Base-by-base conservation (phyloP, 257 asterid genomes). In the Cinchona pubescens region DNA sequence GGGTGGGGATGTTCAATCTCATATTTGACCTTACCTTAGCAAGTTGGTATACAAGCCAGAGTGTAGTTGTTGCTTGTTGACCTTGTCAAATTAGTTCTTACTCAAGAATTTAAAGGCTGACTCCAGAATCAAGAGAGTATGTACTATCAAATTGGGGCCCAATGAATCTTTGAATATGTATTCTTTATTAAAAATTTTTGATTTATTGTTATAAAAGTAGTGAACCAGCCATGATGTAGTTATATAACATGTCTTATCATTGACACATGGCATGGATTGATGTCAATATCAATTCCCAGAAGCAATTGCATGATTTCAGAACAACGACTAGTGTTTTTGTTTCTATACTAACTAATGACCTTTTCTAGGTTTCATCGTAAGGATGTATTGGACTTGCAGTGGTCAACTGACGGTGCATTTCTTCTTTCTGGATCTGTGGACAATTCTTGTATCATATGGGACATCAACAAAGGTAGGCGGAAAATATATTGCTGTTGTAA, bases 381-480 rank as follows among this genome's bases (percentile, higher is more conserved):
- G 89, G 98, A 95, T 88, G 93, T 95, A 49, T 67, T 95, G 83
- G 99, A 95, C 87, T 82, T 95, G 64, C 87, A 90, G 80, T 95
- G 99, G 99, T 95, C 99, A 29, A 71, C 72, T 76, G 97, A 92
- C 85, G 93, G 95, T 78, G 85, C 93, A 65, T 88, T 84, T 87
- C 83, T 95, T 53, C 85, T 95, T 45, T 90, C 98, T 53, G 99
- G 99, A 74, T 95, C 99, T n/a, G 97, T 95, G 68, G 99, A 95
- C 84, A 95, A 95, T 86, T 84, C 94, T 13, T 95, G 98, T 83
- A 92, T 95, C 84, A 86, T 95, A 84, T 95, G 99, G 99, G 97
- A 95, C 80, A 88, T 88, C 70, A 84, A 58, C 79, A 95, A 90
- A 85, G 96, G 99, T 92, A 78, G 16, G 27, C 30, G 65, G 56